Conservation (phyloP, 805 yeast genomes). For the Candida maris region DNA sequence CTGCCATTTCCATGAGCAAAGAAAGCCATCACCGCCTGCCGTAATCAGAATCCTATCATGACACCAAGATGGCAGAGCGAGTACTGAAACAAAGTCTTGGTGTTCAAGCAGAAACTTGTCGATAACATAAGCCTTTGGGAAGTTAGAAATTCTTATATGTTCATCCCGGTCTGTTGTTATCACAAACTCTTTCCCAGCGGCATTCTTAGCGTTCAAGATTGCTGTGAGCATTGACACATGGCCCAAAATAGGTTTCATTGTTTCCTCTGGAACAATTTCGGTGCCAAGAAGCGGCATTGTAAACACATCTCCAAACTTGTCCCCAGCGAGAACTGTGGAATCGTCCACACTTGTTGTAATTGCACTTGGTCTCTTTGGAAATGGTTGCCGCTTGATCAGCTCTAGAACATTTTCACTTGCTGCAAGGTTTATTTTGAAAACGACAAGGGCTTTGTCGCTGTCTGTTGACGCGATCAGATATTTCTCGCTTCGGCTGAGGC, state of each 20-base stretch:
- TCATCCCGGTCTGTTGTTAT: conserved; percentile 93
- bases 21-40: conserved; percentile 86
- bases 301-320: conserved; percentile 95
- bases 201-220: conserved; percentile 43
- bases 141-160: conserved; percentile 81
- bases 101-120: conserved; percentile 87
- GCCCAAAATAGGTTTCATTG: conserved; percentile 74
- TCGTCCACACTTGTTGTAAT: conserved; percentile 55
- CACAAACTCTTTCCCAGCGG: conserved; percentile 46
- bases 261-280: conserved; percentile 36
- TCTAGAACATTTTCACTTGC: conserved; percentile 40
- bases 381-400: conserved; percentile 64
- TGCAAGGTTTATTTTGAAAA: conserved; percentile 43
- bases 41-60: conserved; percentile 54
- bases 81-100: conserved; percentile 69
- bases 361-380: conserved; percentile 93
- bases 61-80: conserved; percentile 52
- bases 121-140: conserved; percentile 73
- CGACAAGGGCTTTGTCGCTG: conserved; percentile 74
- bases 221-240: conserved; percentile 97
- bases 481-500: conserved; percentile 48
- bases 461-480: conserved; percentile 70
- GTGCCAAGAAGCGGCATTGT: conserved; percentile 42
- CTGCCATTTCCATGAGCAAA: conserved; percentile 79
- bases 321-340: conserved; percentile 64